Evolutionary conservation across 306 rosid species (phyloP).

Genomic region (apple (Malus domestica)): DNA sequence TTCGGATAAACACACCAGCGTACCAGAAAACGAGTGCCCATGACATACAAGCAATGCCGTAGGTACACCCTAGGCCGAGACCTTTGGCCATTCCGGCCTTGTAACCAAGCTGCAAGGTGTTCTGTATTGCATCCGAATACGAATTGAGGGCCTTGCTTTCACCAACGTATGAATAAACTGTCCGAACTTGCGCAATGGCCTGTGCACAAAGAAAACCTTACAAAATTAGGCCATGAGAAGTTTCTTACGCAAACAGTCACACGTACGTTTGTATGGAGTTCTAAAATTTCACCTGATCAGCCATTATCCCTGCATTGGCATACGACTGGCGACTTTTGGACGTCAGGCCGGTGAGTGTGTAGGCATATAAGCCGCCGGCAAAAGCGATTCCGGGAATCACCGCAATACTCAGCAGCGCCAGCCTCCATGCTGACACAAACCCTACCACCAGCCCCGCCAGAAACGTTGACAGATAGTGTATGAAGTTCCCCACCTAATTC

Average conservation of each 20-base stretch:
- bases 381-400: conserved; percentile 98
- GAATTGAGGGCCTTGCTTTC: conserved; percentile 94
- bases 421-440: conserved; percentile 94
- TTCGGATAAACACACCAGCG: conserved; percentile 91
- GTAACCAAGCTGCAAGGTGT: conserved; percentile 89
- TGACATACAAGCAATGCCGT: conserved; percentile 98
- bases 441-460: conserved; percentile 98
- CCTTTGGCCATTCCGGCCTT: conserved; percentile 99
- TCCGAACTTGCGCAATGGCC: conserved; percentile 95
- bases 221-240: background rate
- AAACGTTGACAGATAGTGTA: conserved; percentile 94
- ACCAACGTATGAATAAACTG: conserved; percentile 92
- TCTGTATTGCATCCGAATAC: conserved; percentile 91
- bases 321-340: conserved; percentile 94
- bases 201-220: conserved; percentile 14
- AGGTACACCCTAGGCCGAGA: conserved; percentile 94
- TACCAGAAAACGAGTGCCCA: conserved; percentile 99
- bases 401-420: conserved; percentile 90
- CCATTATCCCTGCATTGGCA: conserved; percentile 90
- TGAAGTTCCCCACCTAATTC: conserved; percentile 88
- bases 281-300: conserved; percentile 67
- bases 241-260: background rate
- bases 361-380: conserved; percentile 96
- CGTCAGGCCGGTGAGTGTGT: conserved; percentile 92
- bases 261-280: no score